These are phyloP conservation scores for Apiospora saccharicola DNA, from an alignment of 2,329 filamentous ascomycete species.

Conservation along the genomic window DNA sequence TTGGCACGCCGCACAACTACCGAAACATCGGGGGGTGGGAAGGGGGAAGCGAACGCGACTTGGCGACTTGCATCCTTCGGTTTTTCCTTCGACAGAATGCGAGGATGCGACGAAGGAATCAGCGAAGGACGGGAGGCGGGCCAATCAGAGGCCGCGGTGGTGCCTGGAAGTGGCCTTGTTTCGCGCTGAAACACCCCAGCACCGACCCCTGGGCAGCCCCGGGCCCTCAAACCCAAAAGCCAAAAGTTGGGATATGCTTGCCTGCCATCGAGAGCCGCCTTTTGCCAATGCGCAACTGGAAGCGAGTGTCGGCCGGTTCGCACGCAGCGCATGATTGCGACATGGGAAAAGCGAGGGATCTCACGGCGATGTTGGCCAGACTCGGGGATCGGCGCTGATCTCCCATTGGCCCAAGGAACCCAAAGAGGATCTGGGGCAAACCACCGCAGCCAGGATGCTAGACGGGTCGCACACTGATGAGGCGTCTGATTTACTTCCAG, in stretches of 20 bases:
- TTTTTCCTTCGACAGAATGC: neutral
- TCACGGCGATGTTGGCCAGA: neutral
- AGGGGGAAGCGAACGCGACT: neutral
- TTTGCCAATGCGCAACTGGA: neutral
- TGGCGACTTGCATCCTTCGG: neutral
- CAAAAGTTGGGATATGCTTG: neutral
- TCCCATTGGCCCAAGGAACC: slow-evolving; percentile 1
- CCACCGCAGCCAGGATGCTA: neutral
- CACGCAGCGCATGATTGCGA: neutral
- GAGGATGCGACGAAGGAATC: neutral
- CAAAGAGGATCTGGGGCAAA: neutral
- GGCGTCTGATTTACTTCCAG: slow-evolving; percentile 18
- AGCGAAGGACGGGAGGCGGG: neutral
- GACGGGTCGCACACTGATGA: slow-evolving; percentile 12
- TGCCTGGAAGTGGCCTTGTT: slow-evolving; percentile 5
- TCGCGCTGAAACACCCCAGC: slow-evolving; percentile 9
- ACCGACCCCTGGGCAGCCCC: neutral
- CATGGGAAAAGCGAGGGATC: neutral
- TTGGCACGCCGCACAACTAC: slow-evolving; percentile 2
- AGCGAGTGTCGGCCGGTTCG: neutral
- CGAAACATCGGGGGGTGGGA: neutral
- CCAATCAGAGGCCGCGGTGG: neutral
- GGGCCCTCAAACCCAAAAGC: neutral
- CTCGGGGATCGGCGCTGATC: neutral
- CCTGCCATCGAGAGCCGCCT: neutral